Conservation (phyloP, 148 eudicot species). For the Suaeda aralocaspica region DNA sequence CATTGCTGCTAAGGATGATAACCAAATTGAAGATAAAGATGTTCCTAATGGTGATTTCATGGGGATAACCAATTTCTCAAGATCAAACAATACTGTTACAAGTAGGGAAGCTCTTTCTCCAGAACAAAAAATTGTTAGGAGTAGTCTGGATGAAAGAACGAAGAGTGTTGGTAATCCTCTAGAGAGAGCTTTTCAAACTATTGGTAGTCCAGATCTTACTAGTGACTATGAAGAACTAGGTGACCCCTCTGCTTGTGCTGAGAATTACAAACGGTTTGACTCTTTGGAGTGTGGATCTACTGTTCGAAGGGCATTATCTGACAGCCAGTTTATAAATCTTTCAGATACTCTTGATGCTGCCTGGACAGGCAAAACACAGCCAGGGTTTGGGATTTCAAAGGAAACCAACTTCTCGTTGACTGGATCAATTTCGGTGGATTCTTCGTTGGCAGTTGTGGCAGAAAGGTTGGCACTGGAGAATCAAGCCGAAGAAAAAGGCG, state of each 20-base stretch:
- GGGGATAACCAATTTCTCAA: slow-evolving; percentile 25
- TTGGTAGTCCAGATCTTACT: slow-evolving; percentile 23
- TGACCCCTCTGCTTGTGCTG: slow-evolving; percentile 26
- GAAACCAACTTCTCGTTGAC: slow-evolving; percentile 32
- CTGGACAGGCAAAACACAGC: slow-evolving; percentile 78
- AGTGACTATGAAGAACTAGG: slow-evolving; percentile 28
- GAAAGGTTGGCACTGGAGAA: slow-evolving; percentile 52
- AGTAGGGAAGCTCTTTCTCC: slow-evolving; percentile 32
- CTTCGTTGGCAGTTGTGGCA: slow-evolving; percentile 37
- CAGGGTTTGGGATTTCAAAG: slow-evolving; percentile 37
- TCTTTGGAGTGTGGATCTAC: slow-evolving; percentile 32
- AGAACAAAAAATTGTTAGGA: slow-evolving; percentile 29
- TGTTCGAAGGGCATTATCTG: slow-evolving; percentile 58
- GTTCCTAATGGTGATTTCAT: slow-evolving; percentile 22
- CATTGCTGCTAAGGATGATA: slow-evolving; percentile 50
- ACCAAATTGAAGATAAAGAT: slow-evolving; percentile 28
- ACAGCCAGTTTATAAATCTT: slow-evolving; percentile 59
- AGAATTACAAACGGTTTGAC: slow-evolving; percentile 29
- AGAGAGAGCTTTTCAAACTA: slow-evolving; percentile 29
- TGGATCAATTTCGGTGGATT: slow-evolving; percentile 48
- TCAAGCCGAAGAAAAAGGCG: slow-evolving; percentile 38
- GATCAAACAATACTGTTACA: slow-evolving; percentile 24
- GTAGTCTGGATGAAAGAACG: slow-evolving; percentile 24
- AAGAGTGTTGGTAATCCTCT: slow-evolving; percentile 18
- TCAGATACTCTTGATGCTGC: slow-evolving; percentile 88